These are phyloP conservation scores for Elsinoe fawcettii DNA, from an alignment of 2,329 filamentous ascomycete species.

Conservation along the genomic window DNA sequence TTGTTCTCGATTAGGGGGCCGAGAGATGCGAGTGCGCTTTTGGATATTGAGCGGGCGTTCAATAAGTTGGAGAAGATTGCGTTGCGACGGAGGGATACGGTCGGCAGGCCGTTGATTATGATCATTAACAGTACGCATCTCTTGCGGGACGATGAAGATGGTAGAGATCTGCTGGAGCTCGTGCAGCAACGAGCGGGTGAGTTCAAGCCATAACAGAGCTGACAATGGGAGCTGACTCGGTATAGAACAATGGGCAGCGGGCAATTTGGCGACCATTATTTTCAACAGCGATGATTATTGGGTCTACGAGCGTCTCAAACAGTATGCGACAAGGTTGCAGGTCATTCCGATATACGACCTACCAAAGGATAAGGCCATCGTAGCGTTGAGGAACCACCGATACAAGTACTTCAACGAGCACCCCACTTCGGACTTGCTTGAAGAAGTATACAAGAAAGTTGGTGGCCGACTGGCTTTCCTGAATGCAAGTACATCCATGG, in stretches of 20 bases:
- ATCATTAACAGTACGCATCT: slow-evolving; percentile 94
- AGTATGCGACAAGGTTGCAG: slow-evolving; percentile 89
- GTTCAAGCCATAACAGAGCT: too few species aligned
- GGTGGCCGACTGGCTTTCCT: slow-evolving; percentile 84
- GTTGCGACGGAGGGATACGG: slow-evolving; percentile 54
- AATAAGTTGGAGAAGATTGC: slow-evolving; percentile 98
- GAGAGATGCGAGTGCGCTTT: slow-evolving; percentile 78
- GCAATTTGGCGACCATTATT: slow-evolving; percentile 81
- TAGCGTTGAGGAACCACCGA: slow-evolving; percentile 73
- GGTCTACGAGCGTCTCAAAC: slow-evolving; percentile 92
- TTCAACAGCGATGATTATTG: slow-evolving; percentile 98
- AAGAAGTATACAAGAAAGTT: slow-evolving; percentile 75
- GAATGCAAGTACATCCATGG: slow-evolving; percentile 36
- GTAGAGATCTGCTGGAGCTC: slow-evolving; percentile 86
- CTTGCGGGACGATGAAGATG: slow-evolving; percentile 82
- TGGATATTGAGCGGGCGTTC: slow-evolving; percentile 92
- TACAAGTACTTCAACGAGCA: slow-evolving; percentile 64
- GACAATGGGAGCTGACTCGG: too few species aligned
- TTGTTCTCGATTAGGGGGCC: slow-evolving; percentile 93
- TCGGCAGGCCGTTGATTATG: slow-evolving; percentile 68
- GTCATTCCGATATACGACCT: slow-evolving; percentile 81
- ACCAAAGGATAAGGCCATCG: slow-evolving; percentile 66
- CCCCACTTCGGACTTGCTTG: slow-evolving; percentile 49
- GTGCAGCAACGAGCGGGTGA: slow-evolving; percentile 73
- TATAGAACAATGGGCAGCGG: slow-evolving; percentile 83